Evolutionary conservation across 2,329 filamentous ascomycete genomes (phyloP), one percentile per base, ranked within the genome.

Genomic region (Microcyclosporella mali): DNA sequence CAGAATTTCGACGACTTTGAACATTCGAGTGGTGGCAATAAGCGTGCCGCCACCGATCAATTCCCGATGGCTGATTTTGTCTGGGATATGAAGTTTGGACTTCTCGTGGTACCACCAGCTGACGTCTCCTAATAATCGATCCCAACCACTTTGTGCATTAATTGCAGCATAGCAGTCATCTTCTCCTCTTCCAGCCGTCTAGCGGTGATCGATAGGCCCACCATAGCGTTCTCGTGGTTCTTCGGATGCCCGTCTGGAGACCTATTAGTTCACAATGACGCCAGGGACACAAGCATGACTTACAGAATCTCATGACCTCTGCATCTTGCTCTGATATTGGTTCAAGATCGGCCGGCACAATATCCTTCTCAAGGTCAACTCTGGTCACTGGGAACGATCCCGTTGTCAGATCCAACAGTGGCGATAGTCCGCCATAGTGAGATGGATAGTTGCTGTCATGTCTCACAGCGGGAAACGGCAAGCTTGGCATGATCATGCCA

Each of bases 141-240:
- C 7, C 33, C 17, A 17, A 21, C 25, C 18, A 19, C 33, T 21
- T 21, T 21, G 14, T 43, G 52, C 16, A 69, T 58, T 14, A 65
- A 52, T 29, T 68, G 58, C 37, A 67, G 35, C 17, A 66, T 63
- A 10, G 60, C 60, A 4, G 70, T 50, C 11, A 77, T 58, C 57
- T 77, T 75, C 56, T 79, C 75, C 47, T 80, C 77, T 35, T 75
- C 68, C 41, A 72, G 70, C 37, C 70, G 63, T 46, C 73, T 62
- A 0, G 71, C 75, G 4, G 79, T 72, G n/a, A 79, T 55, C 53
- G 79, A 75, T 41, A 79, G 53, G 7, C 66, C 66, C 3, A 79
- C 65, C 1, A 75, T 75, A 2, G 70, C 67, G 43, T 70, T 70
- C 15, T 62, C 53, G 47, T 72, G 77, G 29, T 62, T 68, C 40